These are phyloP conservation scores for Trichophyton simii DNA, from an alignment of 2,329 filamentous ascomycete genomes.

Conservation along the genomic window DNA sequence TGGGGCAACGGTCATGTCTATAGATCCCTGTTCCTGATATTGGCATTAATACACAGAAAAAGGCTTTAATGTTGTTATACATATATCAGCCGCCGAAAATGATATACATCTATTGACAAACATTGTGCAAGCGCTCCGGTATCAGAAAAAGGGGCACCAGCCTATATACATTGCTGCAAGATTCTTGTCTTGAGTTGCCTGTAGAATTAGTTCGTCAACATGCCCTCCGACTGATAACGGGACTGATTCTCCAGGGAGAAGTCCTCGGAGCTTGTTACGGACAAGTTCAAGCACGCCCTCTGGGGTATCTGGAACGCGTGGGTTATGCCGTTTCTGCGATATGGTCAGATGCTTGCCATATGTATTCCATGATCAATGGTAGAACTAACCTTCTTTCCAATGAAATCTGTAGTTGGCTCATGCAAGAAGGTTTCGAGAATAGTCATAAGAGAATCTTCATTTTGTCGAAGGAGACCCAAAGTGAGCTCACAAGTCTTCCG, in stretches of 20 bases:
- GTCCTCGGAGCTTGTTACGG: conserved; percentile 68
- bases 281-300: conserved; percentile 82
- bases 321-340: conserved; percentile 39
- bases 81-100: not conserved
- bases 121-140: not conserved
- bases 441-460: conserved; percentile 94
- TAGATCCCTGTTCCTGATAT: not conserved
- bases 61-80: not conserved
- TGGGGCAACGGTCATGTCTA: too few relatives aligned
- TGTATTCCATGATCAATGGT: not conserved
- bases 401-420: conserved; percentile 87
- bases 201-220: conserved; percentile 85
- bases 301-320: conserved; percentile 50
- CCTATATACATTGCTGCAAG: conserved; percentile 94
- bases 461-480: conserved; percentile 67
- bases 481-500: conserved; percentile 82
- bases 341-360: conserved; percentile 4
- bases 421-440: conserved; percentile 95
- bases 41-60: not conserved
- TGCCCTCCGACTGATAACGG: conserved; percentile 91
- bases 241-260: conserved; percentile 77
- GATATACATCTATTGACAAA: not conserved
- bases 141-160: conserved; percentile 41
- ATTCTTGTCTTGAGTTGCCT: conserved; percentile 69
- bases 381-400: conserved; percentile 51